phyloP scores from a whole-genome alignment of 805 yeast genomes.

The Sugiyamaella valdiviana region DNA sequence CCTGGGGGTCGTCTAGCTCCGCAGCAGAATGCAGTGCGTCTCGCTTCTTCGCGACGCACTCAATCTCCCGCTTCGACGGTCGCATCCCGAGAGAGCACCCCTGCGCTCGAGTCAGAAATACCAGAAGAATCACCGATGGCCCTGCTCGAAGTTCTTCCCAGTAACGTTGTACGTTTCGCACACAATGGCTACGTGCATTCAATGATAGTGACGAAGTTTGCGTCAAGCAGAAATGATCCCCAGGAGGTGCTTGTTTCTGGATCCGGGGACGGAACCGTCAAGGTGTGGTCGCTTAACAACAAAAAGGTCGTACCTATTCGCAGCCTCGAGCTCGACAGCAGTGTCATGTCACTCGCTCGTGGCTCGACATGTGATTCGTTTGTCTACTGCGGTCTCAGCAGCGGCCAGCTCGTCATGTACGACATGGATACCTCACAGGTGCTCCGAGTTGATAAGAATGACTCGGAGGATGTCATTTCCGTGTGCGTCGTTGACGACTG shows the following conservation, averaged over 20 bases:
- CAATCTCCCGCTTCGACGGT: background rate
- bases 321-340: constrained; percentile 49
- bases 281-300: constrained; percentile 58
- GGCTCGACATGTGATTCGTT: constrained; percentile 48
- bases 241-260: constrained; percentile 51
- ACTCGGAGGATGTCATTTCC: constrained; percentile 52
- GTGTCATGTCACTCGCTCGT: constrained; percentile 61
- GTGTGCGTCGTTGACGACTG: constrained; percentile 50
- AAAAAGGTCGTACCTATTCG: constrained; percentile 21
- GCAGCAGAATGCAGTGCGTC: constrained; percentile 24
- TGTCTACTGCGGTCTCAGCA: constrained; percentile 74
- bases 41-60: background rate
- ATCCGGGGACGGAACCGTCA: constrained; percentile 89
- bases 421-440: constrained; percentile 78
- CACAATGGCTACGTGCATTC: constrained; percentile 88
- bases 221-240: constrained; percentile 6
- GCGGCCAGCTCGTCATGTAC: constrained; percentile 75
- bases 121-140: background rate
- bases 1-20: constrained; percentile 56
- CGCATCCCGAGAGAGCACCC: background rate
- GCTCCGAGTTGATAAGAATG: constrained; percentile 30
- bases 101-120: background rate
- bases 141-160: constrained; percentile 50
- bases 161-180: constrained; percentile 69
- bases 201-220: constrained; percentile 35